Percentiles rank a stretch among this genome's conserved stretches.
phyloP scores from a whole-genome alignment of 345 rosid species.

The Litchi chinensis region DNA sequence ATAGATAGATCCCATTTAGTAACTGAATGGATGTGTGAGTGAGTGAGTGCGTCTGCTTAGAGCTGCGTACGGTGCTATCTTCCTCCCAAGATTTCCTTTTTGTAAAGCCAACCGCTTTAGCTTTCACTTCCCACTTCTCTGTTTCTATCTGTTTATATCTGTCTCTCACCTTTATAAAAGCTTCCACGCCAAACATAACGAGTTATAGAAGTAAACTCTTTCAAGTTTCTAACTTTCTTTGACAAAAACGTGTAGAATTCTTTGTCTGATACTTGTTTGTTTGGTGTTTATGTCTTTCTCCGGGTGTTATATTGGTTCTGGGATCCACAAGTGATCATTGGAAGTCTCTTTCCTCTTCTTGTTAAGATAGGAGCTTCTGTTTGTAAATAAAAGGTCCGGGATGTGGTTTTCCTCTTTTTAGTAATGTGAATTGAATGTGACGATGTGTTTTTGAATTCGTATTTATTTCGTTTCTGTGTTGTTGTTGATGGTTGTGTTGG shows the following conservation, averaged over 20 bases:
- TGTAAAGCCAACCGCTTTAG: slow-evolving; percentile 1
- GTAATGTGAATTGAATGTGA: background rate
- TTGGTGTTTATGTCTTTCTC: background rate
- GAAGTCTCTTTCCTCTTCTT: slow-evolving; percentile 17
- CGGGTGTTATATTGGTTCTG: slow-evolving; percentile 12
- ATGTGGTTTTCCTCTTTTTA: slow-evolving; percentile 11
- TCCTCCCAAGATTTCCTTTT: slow-evolving; percentile 21
- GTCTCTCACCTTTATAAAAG: slow-evolving; percentile 21
- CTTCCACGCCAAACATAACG: slow-evolving; percentile 12
- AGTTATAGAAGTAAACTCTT: slow-evolving; percentile 7
- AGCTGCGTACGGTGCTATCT: slow-evolving; percentile 25
- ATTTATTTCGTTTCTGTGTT: background rate
- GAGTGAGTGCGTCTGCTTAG: slow-evolving; percentile 10
- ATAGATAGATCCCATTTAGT: background rate
- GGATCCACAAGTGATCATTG: slow-evolving; percentile 23
- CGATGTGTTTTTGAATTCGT: background rate
- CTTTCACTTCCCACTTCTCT: slow-evolving; percentile 9
- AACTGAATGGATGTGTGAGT: background rate
- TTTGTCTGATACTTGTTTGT: slow-evolving; percentile 14
- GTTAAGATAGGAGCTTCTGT: slow-evolving; percentile 26
- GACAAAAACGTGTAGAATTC: background rate
- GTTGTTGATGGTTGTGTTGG: slow-evolving; percentile 10
- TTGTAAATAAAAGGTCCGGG: slow-evolving; percentile 21
- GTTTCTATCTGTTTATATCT: background rate
- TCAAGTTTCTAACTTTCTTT: background rate